phyloP scores from a whole-genome alignment of 202 grass and related monocot genomes.

The Hordeum pubiflorum region DNA sequence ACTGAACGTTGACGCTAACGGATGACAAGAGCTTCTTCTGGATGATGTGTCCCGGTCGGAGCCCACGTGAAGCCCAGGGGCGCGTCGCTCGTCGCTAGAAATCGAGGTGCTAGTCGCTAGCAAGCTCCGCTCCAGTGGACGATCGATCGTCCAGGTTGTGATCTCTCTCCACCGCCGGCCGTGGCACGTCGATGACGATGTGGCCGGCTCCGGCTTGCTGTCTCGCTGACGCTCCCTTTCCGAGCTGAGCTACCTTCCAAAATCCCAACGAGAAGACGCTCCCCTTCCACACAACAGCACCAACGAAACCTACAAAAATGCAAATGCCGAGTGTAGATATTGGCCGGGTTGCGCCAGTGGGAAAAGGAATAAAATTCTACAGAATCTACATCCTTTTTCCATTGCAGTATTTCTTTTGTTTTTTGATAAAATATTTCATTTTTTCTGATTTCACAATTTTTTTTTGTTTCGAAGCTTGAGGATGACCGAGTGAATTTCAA shows the following conservation, averaged over 20 bases:
- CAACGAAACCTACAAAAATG: background rate
- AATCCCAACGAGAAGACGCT: background rate
- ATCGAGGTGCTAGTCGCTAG: background rate
- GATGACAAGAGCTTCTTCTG: background rate
- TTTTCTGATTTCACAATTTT: background rate
- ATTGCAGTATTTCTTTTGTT: no score
- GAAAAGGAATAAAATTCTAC: background rate
- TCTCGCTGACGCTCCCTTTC: background rate
- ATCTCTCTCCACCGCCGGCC: background rate
- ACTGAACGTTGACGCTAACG: background rate
- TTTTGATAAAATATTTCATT: background rate
- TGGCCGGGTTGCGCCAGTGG: background rate
- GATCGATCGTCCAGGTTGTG: background rate
- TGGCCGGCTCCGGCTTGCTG: background rate
- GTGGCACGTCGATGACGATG: background rate
- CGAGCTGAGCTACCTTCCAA: background rate
- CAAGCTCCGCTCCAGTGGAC: background rate
- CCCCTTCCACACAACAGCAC: background rate
- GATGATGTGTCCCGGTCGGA: constrained; percentile 10
- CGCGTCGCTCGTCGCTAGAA: constrained; percentile 14
- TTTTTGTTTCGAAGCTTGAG: background rate
- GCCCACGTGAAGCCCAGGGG: constrained; percentile 32
- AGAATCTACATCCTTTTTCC: background rate
- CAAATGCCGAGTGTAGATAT: background rate
- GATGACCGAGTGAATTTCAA: background rate